These are phyloP conservation scores for Hemisphaericaspora subhashii DNA, from an alignment of 1,139 yeast species.

Conservation along the genomic window DNA sequence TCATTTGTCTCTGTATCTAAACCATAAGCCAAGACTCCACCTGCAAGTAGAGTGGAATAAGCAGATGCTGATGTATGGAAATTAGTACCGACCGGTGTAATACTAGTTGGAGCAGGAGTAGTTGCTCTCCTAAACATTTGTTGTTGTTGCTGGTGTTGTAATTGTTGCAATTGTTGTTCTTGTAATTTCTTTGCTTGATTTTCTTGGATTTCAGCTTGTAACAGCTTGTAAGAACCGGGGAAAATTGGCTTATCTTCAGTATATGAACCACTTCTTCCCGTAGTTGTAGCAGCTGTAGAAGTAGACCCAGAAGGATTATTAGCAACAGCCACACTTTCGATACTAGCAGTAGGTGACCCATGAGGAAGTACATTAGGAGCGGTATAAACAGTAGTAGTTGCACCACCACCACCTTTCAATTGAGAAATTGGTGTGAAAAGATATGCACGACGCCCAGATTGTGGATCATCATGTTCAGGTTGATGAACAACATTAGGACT, in stretches of 20 bases:
- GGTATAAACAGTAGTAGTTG: constrained; percentile 26
- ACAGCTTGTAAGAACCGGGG: constrained; percentile 18
- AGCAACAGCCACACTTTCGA: constrained; percentile 15
- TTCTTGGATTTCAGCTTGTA: constrained; percentile 18
- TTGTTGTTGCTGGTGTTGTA: constrained; percentile 18
- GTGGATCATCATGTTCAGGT: constrained; percentile 59
- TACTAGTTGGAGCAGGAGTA: constrained; percentile 23
- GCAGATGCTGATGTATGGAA: constrained; percentile 35
- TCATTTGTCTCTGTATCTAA: constrained; percentile 21
- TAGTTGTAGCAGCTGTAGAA: constrained; percentile 7
- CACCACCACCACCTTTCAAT: constrained; percentile 39
- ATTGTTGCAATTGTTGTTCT: constrained; percentile 25
- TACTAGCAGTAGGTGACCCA: constrained; percentile 14
- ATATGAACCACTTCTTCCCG: constrained; percentile 9
- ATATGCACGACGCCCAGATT: constrained; percentile 39
- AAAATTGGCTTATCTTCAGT: constrained; percentile 17
- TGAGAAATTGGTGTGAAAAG: constrained; percentile 50
- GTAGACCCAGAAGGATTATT: no score
- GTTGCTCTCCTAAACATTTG: constrained; percentile 22
- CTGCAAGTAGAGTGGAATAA: constrained; percentile 39
- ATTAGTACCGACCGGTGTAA: constrained; percentile 20
- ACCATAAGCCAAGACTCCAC: constrained; percentile 43
- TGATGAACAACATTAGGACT: constrained; percentile 51
- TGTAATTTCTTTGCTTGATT: constrained; percentile 18
- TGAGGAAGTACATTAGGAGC: constrained; percentile 17